Evolutionary conservation across 305 asterid genomes (phyloP).

Genomic region (Solanum hybrid): DNA sequence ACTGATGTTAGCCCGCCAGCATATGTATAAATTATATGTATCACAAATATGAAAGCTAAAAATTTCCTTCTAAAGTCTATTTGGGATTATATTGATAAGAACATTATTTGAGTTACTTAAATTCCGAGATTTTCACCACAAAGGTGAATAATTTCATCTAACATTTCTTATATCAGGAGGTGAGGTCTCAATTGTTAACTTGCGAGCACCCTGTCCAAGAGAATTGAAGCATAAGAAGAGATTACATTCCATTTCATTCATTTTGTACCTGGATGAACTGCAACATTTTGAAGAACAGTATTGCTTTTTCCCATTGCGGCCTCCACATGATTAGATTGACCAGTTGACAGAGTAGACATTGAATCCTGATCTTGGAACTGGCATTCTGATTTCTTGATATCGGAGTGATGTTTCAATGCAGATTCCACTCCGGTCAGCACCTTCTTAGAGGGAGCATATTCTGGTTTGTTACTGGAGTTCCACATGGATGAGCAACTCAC

Average conservation of each 20-base stretch:
- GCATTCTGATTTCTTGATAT: slow-evolving; percentile 26
- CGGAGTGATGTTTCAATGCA: slow-evolving; percentile 7
- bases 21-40: not conserved
- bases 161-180: not conserved
- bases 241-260: not conserved
- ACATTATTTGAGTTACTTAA: not conserved
- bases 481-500: slow-evolving; percentile 28
- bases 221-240: not conserved
- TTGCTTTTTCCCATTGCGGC: slow-evolving; percentile 23
- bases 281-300: slow-evolving; percentile 22
- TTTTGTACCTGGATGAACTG: slow-evolving; percentile 34
- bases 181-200: not conserved
- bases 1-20: not conserved
- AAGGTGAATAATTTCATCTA: not conserved
- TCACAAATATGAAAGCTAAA: not conserved
- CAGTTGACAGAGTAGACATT: not conserved
- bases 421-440: slow-evolving; percentile 11
- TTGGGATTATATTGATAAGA: not conserved
- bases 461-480: slow-evolving; percentile 25
- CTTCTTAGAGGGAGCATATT: slow-evolving; percentile 25
- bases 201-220: not conserved
- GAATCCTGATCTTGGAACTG: not conserved
- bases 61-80: not conserved
- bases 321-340: not conserved
- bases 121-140: not conserved